Conservation (phyloP, 176 grass and related monocot genomes). For the Echinochloa phyllopogon region DNA sequence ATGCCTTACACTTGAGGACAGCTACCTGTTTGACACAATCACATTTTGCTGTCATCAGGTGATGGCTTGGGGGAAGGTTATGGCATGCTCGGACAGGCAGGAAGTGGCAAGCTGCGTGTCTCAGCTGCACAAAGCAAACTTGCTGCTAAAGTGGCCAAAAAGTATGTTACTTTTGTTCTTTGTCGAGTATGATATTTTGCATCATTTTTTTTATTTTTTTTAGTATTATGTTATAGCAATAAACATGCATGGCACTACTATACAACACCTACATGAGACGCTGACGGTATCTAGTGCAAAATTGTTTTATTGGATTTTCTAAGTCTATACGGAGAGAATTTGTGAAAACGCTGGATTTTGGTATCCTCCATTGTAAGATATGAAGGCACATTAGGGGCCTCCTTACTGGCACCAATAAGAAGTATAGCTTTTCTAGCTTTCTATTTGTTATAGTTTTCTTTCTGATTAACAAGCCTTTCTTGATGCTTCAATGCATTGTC, state of each 20-base stretch:
- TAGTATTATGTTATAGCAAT: background rate
- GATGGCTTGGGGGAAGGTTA: constrained; percentile 90
- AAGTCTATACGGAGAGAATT: constrained; percentile 12
- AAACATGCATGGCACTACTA: background rate
- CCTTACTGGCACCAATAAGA: background rate
- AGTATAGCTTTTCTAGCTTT: background rate
- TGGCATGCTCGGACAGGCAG: constrained; percentile 97
- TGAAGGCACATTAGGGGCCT: background rate
- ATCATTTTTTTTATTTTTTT: background rate
- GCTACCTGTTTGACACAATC: constrained; percentile 22
- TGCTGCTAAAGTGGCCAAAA: constrained; percentile 75
- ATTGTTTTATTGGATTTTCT: background rate
- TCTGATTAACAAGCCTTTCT: background rate
- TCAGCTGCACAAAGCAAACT: constrained; percentile 76
- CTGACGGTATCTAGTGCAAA: constrained; percentile 2
- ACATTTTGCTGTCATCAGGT: constrained; percentile 47
- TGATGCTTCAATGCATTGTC: background rate
- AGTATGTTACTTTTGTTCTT: constrained; percentile 47
- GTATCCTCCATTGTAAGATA: constrained; percentile 35
- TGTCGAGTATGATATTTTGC: constrained; percentile 26
- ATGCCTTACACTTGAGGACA: background rate
- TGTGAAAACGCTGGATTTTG: constrained; percentile 7
- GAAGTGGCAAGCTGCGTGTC: constrained; percentile 81
- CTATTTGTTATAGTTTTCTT: background rate
- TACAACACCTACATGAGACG: background rate